A percentile compares a stretch with the other conserved stretches of the same genome.
phyloP scores from a whole-genome alignment of 169 alveolate species.

The Neospora caninum region DNA sequence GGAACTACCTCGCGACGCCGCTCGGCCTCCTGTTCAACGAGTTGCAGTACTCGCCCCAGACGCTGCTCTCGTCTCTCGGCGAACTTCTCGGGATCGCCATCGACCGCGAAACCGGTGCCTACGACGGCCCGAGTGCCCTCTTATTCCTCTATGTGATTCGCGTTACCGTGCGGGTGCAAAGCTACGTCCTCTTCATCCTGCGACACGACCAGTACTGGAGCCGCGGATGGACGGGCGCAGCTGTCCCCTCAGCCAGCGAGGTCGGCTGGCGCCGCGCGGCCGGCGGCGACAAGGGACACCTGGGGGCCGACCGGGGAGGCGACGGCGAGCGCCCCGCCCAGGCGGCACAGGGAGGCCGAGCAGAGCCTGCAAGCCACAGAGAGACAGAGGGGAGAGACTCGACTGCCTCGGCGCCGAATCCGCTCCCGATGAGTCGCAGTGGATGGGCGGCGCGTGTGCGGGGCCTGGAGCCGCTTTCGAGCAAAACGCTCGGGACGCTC shows the following conservation, averaged over 20 bases:
- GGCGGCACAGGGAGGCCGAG: not conserved
- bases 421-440: conserved; percentile 6
- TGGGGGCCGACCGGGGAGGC: too few relatives aligned
- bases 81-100: conserved; percentile 69
- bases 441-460: conserved; percentile 52
- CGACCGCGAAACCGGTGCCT: conserved; percentile 73
- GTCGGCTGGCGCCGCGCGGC: not conserved
- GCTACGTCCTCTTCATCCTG: conserved; percentile 64
- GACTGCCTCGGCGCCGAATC: not conserved
- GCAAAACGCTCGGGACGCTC: not conserved
- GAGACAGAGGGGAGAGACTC: not conserved
- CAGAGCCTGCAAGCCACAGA: not conserved
- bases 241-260: not conserved
- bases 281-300: not conserved
- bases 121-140: conserved; percentile 56
- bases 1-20: conserved; percentile 63
- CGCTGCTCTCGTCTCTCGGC: conserved; percentile 61
- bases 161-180: conserved; percentile 48
- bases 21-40: conserved; percentile 74
- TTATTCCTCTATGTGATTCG: conserved; percentile 67
- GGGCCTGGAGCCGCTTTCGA: not conserved
- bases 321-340: not conserved
- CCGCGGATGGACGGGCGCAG: not conserved
- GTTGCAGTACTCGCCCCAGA: conserved; percentile 65
- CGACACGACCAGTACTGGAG: conserved; percentile 64